Conservation (phyloP, 1,284 basidiomycete species). For the Apiotrichum laibachii region DNA sequence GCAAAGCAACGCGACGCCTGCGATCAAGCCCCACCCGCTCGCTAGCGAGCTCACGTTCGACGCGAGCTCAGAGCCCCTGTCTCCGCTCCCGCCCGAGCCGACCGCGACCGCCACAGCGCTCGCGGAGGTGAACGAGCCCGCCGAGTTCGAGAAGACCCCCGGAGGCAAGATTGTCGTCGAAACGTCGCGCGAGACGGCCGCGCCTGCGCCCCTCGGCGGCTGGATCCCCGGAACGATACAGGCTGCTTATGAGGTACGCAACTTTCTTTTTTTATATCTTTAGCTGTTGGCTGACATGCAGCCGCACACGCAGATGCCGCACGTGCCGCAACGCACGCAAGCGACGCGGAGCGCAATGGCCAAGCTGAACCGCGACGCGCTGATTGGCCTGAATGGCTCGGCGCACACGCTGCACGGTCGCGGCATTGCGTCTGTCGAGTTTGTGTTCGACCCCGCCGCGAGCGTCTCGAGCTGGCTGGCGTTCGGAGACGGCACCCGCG, state of each 20-base stretch:
- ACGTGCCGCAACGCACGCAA: slow-evolving; percentile 47
- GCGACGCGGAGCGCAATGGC: slow-evolving; percentile 28
- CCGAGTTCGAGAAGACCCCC: slow-evolving; percentile 7
- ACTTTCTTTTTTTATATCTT: not conserved
- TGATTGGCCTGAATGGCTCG: slow-evolving; percentile 22
- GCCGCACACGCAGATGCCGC: slow-evolving; percentile 49
- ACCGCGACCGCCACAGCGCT: slow-evolving; percentile 1
- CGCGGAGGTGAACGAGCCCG: slow-evolving; percentile 6
- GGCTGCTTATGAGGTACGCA: slow-evolving; percentile 44
- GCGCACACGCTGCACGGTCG: slow-evolving; percentile 9
- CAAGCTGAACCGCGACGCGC: slow-evolving; percentile 22
- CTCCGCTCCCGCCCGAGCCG: slow-evolving; percentile 16
- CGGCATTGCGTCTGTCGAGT: slow-evolving; percentile 46
- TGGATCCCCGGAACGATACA: slow-evolving; percentile 35
- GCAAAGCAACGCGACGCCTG: not conserved
- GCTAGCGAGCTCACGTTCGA: slow-evolving; percentile 22
- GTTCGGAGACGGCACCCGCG: slow-evolving; percentile 17
- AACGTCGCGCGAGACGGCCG: slow-evolving; percentile 17
- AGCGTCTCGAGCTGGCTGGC: slow-evolving; percentile 8
- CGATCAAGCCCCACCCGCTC: slow-evolving; percentile 15
- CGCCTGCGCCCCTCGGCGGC: slow-evolving; percentile 19
- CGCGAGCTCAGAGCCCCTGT: slow-evolving; percentile 16
- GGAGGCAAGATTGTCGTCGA: slow-evolving; percentile 34
- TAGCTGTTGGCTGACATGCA: slow-evolving; percentile 9
- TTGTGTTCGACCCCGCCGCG: slow-evolving; percentile 32